Evolutionary conservation across 257 asterid species (phyloP).

Genomic region (Solanum ossicruentum): DNA sequence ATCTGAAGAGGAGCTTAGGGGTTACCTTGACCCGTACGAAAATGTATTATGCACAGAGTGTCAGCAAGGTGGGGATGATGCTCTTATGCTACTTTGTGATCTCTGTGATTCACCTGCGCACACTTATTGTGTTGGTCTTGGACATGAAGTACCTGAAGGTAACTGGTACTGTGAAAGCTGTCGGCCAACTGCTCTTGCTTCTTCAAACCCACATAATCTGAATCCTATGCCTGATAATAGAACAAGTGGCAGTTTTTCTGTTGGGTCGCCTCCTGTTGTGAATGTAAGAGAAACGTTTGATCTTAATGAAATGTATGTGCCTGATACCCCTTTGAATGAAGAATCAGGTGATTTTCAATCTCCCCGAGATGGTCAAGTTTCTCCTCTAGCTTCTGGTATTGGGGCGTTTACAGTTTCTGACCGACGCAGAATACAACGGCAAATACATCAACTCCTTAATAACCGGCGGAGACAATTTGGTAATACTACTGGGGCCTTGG

Average conservation of each 20-base stretch:
- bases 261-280: conserved; percentile 37
- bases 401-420: conserved; percentile 50
- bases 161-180: conserved; percentile 96
- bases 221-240: conserved; percentile 34
- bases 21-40: conserved; percentile 71
- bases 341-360: conserved; percentile 25
- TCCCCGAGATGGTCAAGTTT: conserved; percentile 40
- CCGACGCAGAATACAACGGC: conserved; percentile 65
- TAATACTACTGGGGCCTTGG: conserved; percentile 6
- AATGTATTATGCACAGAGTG: conserved; percentile 68
- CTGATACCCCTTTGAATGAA: conserved; percentile 57
- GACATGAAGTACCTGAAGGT: conserved; percentile 88
- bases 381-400: conserved; percentile 38
- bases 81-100: conserved; percentile 81
- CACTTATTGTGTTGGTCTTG: conserved; percentile 81
- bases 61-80: conserved; percentile 76
- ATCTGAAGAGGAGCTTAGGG: conserved; percentile 87
- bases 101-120: conserved; percentile 86
- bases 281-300: conserved; percentile 50
- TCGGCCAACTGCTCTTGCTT: conserved; percentile 58
- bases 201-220: conserved; percentile 28
- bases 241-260: conserved; percentile 17
- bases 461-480: conserved; percentile 38
- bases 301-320: conserved; percentile 66
- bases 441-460: conserved; percentile 42